Conservation (phyloP, 768 basidiomycete species). For the Tulasnella sp. region DNA sequence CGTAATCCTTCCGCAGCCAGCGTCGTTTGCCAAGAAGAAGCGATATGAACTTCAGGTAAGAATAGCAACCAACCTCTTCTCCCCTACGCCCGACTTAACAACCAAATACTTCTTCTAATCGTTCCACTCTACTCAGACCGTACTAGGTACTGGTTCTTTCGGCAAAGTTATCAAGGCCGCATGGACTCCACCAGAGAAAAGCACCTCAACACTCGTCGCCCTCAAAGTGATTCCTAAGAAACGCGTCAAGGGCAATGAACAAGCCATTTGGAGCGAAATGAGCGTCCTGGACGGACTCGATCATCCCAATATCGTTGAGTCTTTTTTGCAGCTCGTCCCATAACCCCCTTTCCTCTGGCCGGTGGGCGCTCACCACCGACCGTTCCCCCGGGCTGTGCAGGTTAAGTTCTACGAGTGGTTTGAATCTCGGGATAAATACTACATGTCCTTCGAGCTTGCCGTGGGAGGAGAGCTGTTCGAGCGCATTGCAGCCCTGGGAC, state of each 20-base stretch:
- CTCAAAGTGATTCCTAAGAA: conserved; percentile 93
- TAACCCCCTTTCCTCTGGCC: neutral
- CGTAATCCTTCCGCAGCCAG: conserved; percentile 68
- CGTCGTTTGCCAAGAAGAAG: conserved; percentile 85
- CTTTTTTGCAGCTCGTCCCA: neutral
- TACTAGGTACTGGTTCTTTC: conserved; percentile 80
- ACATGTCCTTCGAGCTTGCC: conserved; percentile 92
- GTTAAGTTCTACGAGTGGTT: conserved; percentile 98
- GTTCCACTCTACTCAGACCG: conserved; percentile 50
- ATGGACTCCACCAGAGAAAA: conserved; percentile 39
- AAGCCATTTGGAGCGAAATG: conserved; percentile 89
- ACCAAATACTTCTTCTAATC: conserved; percentile 45
- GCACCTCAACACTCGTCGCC: conserved; percentile 54
- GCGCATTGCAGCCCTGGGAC: conserved; percentile 76
- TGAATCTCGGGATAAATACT: conserved; percentile 90
- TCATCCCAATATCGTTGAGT: conserved; percentile 82
- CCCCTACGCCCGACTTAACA: neutral
- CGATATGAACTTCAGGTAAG: conserved; percentile 36
- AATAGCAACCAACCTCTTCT: neutral
- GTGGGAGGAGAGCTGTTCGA: conserved; percentile 94
- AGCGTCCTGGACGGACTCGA: conserved; percentile 83
- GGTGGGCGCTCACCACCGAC: neutral
- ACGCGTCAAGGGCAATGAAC: conserved; percentile 88
- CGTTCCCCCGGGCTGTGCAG: conserved; percentile 42
- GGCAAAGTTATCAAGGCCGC: conserved; percentile 78